phyloP scores from a whole-genome alignment of 371 early-diverging fungal genomes.

The Mucor irregularis region DNA sequence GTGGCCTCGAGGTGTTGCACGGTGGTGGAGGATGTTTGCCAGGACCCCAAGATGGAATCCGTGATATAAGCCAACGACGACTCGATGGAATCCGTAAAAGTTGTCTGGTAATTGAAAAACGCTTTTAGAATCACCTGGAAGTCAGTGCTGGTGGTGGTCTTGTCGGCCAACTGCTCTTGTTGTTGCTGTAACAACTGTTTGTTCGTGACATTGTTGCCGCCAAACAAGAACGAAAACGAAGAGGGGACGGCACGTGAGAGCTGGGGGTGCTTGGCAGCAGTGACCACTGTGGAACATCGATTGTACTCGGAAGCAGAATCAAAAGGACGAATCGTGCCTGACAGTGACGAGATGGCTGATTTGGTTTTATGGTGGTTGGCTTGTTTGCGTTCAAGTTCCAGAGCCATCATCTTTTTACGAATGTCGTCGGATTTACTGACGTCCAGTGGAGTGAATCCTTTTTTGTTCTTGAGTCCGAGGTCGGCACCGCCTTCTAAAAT shows the following conservation, averaged over 20 bases:
- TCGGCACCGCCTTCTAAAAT: constrained; percentile 51
- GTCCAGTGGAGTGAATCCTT: constrained; percentile 54
- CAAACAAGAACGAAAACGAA: constrained; percentile 1
- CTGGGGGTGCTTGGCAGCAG: no score
- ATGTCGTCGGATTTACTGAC: constrained; percentile 43
- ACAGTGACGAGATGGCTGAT: constrained; percentile 24
- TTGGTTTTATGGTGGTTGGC: constrained; percentile 9
- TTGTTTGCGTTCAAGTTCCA: constrained; percentile 35
- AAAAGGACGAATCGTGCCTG: constrained; percentile 40
- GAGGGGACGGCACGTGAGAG: constrained; percentile 22
- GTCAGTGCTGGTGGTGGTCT: constrained; percentile 37
- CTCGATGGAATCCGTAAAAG: constrained; percentile 56
- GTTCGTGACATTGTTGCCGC: not conserved
- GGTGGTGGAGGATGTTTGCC: not conserved
- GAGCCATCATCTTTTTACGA: not conserved
- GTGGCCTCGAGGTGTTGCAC: constrained; percentile 23
- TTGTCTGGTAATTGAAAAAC: constrained; percentile 57
- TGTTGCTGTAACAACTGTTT: not conserved
- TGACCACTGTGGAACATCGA: constrained; percentile 14
- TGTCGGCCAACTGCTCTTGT: constrained; percentile 15
- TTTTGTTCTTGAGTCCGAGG: constrained; percentile 51
- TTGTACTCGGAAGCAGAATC: constrained; percentile 44
- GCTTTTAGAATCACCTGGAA: constrained; percentile 57
- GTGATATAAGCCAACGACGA: constrained; percentile 54
- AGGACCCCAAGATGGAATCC: constrained; percentile 39